Percentiles rank a stretch among this genome's conserved stretches.
These are phyloP conservation scores for Aspergillus sergii DNA, from an alignment of 2,329 filamentous ascomycete species.

Conservation along the genomic window DNA sequence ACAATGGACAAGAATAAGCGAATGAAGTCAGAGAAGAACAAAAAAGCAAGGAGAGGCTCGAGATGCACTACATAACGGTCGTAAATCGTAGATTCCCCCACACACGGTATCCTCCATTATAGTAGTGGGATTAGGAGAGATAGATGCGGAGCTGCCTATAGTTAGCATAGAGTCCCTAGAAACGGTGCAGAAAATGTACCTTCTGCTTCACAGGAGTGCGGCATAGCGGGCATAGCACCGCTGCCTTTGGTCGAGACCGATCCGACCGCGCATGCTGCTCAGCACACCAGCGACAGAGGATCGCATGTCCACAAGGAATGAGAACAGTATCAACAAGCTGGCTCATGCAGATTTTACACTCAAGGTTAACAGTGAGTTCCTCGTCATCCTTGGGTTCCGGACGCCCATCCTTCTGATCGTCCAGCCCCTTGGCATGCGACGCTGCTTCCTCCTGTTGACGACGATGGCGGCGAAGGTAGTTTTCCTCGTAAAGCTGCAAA, in stretches of 20 bases:
- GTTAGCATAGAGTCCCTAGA: neutral
- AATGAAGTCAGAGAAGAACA: neutral
- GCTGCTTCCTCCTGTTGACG: neutral
- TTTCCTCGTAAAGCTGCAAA: conserved; percentile 14
- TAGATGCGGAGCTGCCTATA: conserved; percentile 2
- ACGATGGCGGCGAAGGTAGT: conserved; percentile 4
- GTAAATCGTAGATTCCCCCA: neutral
- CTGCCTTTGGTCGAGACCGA: conserved; percentile 19
- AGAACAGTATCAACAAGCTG: conserved; percentile 56
- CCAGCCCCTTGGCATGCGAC: conserved; percentile 39
- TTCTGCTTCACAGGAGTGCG: conserved; percentile 30
- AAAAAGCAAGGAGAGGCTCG: neutral
- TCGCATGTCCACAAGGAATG: conserved; percentile 57
- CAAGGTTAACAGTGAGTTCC: conserved; percentile 53
- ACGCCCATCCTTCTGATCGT: conserved; percentile 48
- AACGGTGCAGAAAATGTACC: conserved; percentile 20
- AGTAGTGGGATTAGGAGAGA: neutral
- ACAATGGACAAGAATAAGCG: neutral
- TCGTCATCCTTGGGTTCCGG: conserved; percentile 52
- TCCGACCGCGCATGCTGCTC: conserved; percentile 53
- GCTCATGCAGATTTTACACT: conserved; percentile 57
- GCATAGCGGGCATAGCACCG: conserved; percentile 32
- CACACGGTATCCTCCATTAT: neutral
- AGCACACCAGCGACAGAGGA: conserved; percentile 59
- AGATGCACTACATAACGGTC: neutral